Conservation (phyloP, 371 early-diverging fungal genomes). For the Coemansia sp. region DNA sequence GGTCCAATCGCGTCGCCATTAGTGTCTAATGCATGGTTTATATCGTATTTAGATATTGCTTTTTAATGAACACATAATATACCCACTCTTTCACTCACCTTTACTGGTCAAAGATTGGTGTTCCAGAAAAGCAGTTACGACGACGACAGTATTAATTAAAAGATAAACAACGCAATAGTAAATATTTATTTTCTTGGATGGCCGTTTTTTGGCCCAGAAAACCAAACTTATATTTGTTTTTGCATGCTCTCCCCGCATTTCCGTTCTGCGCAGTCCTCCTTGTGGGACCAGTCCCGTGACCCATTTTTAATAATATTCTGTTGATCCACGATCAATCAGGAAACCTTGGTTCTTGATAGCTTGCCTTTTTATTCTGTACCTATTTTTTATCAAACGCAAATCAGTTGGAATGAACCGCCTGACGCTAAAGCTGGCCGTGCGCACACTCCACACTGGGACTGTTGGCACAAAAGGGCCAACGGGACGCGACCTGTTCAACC, state of each 20-base stretch:
- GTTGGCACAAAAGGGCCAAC: neutral
- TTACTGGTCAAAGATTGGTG: neutral
- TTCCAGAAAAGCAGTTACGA: neutral
- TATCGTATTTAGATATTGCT: neutral
- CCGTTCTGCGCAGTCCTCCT: neutral
- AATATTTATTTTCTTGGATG: neutral
- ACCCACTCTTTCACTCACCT: neutral
- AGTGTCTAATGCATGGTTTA: neutral
- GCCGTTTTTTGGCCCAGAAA: neutral
- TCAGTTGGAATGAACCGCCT: neutral
- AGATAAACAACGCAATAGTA: neutral
- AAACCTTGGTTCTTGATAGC: no score
- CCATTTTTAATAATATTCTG: neutral
- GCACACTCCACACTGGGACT: neutral
- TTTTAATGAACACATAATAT: neutral
- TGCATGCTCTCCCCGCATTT: neutral
- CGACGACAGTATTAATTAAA: neutral
- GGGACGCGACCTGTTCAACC: neutral
- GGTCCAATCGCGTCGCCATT: slow-evolving; percentile 75
- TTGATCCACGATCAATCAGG: no score
- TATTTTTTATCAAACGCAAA: neutral
- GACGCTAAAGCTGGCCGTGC: neutral
- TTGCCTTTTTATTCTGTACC: no score
- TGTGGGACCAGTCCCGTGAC: slow-evolving; percentile 9
- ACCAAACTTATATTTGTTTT: slow-evolving; percentile 6